Base-by-base conservation (phyloP, 176 grass and related monocot species). In the Juncus inflexus region DNA sequence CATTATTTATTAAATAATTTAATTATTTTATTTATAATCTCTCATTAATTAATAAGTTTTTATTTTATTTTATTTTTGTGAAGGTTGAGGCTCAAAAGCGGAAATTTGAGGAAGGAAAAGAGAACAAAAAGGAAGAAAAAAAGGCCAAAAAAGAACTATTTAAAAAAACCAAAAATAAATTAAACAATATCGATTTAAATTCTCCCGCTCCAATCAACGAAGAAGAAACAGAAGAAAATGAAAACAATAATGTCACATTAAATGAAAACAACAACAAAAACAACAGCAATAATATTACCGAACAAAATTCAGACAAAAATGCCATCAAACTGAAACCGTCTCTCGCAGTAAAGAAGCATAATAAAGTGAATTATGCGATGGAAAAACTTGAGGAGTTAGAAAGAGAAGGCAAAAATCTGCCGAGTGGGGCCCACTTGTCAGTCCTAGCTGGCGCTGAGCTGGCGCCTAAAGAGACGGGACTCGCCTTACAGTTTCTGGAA, bases 401-500 rank as follows among this genome's bases (percentile, higher is more conserved):
- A 14, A 40, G 49, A 9, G n/a, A 74, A 49, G 69, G 62, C 42
- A 61, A 3, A 12, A 56, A 70, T 58, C 72, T 91, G 42, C 85
- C 94, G 61, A 69, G 37, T 57, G 94, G 94, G 40, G 77, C 42
- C 40, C 43, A 57, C 11, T 41, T 89, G 54, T 72, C 59, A 65
- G 79, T 81, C 4, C 60, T 91, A 65, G 67, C 37, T 45, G 84
- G 77, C 15, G 68, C 60, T 37, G 67, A 86, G 51, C 56, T 87
- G 80, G 63, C 69, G 3, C 39, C 65, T 16, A 53, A 89, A 13
- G 71, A 91, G 78, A 70, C 86, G 57, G 87, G 87, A 28, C 37
- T 77, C 65, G 87, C 79, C 50, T 60, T 97, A 63, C 87, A 91
- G 60, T 91, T 97, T 62, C 13, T 77, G 40, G 80, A 91, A 47